Base-by-base conservation (phyloP, 164 flowering plant genomes). In the Amborella trichopoda region DNA sequence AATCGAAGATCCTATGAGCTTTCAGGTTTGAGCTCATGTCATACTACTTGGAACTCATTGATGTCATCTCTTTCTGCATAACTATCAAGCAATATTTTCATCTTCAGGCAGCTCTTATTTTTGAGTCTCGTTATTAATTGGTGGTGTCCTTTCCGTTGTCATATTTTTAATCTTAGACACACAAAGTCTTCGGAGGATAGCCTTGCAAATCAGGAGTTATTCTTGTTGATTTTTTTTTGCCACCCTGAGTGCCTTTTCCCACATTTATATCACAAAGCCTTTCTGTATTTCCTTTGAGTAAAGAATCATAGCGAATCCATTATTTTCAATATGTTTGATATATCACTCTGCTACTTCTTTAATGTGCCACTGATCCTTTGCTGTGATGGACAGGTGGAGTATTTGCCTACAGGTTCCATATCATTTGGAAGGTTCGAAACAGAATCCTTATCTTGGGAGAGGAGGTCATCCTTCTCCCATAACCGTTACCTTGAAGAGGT, bases 391-490 rank as follows among this genome's bases (percentile, higher is more conserved):
- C 81, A 81, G 91, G 60, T 61, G 23, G 79, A 67, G 50, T 63
- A 74, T 53, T 37, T 75, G 22, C 85, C 75, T 58, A 77, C 86
- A 27, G 87, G 82, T 14, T 89, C 97, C 14, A 67, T 89, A 48
- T 85, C 97, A 38, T 82, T 88, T 63, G 96, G 96, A 48, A 81
- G 83, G 64, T 88, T 81, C 68, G 94, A 81, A 40, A 55, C 41
- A 23, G 91, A 88, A 44, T 46, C 77, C 5, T 63, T 84, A 40
- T 62, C 60, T 40, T 88, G 96, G 96, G 94, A 81, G 55, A 74
- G 77, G 55, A 73, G 90, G 50, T 87, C 96, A 10, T 73, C 88
- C 23, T 87, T 87, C 61, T 68, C 86, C 22, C 88, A 76, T 49
- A 83, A 87, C 56, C 66, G 79, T 56, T 74, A 83, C 53, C 76